Evolutionary conservation across 2,329 filamentous ascomycete species (phyloP), one percentile per base, ranked within the genome.

Genomic region (Penicillium sp.): DNA sequence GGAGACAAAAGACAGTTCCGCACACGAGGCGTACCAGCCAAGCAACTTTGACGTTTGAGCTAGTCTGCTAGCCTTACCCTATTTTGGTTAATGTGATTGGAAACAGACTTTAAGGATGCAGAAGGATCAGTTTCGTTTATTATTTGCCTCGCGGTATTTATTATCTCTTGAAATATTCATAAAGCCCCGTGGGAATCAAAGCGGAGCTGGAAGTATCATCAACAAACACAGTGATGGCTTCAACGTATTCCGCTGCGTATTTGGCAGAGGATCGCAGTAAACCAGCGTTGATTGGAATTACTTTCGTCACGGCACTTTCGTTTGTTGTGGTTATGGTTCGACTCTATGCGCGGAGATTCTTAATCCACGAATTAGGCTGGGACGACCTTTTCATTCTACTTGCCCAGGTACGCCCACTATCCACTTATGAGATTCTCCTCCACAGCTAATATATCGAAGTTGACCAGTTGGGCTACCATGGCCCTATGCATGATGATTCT

Each of bases 201-300:
- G 13, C n/a, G 35, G n/a, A 19, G 14, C 13, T 33, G 9, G n/a
- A 39, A 39, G 11, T 9, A 2, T 19, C 35, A 39, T 19, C 35
- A 33, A 33, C 31, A 33, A 39, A 11, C 16, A 39, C 35, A 3
- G 25, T 29, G 14, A 35, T 42, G 25, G 19, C 47, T 50, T 29
- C 26, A 10, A 50, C 23, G 3, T 48, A 48, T 27, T 47, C 43
- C 46, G 31, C 52, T 14, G 43, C 26, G 27, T 27, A 37, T 48
- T 29, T 47, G 43, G 52, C 31, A 44, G 27, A 47, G 33, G 31
- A 47, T 31, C 52, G 52, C 13, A n/a, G 52, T 7, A 37, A 48
- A 9, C 19, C 42, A 5, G 52, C 52, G 7, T 19, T 27, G 10
- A 27, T 67, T 75, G 77, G 4, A 4, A 75, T 65, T n/a, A 16